Evolutionary conservation across 305 asterid species (phyloP).

Genomic region (Petunia hybrid): DNA sequence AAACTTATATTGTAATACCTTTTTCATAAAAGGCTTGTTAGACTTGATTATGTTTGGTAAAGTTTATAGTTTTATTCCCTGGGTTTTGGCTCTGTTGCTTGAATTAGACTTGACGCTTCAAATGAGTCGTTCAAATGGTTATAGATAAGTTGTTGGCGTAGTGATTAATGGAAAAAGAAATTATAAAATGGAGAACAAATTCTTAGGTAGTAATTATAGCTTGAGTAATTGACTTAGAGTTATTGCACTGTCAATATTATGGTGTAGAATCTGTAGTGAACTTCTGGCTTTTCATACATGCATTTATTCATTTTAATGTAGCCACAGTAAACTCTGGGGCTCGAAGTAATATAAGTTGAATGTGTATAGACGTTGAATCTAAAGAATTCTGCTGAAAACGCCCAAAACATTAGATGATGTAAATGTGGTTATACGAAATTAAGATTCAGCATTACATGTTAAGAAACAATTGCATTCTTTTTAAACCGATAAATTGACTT

Average conservation of each 20-base stretch:
- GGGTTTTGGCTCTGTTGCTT: background rate
- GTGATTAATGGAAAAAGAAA: too few species aligned
- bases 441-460: background rate
- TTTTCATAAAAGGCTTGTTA: too few species aligned
- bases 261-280: background rate
- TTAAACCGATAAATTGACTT: too few species aligned
- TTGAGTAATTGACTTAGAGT: too few species aligned
- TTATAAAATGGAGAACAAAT: background rate
- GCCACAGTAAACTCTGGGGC: background rate
- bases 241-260: too few species aligned
- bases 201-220: background rate
- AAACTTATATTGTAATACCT: too few species aligned
- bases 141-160: background rate
- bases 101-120: background rate
- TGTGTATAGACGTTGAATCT: background rate
- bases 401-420: background rate
- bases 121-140: background rate
- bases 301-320: background rate
- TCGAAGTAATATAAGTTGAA: background rate
- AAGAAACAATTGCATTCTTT: background rate
- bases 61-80: too few species aligned
- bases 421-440: too few species aligned
- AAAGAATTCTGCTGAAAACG: background rate
- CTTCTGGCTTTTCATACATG: background rate
- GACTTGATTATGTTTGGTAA: too few species aligned